These are phyloP conservation scores for Curvularia sp. DNA, from an alignment of 2,329 filamentous ascomycete species.

Conservation along the genomic window DNA sequence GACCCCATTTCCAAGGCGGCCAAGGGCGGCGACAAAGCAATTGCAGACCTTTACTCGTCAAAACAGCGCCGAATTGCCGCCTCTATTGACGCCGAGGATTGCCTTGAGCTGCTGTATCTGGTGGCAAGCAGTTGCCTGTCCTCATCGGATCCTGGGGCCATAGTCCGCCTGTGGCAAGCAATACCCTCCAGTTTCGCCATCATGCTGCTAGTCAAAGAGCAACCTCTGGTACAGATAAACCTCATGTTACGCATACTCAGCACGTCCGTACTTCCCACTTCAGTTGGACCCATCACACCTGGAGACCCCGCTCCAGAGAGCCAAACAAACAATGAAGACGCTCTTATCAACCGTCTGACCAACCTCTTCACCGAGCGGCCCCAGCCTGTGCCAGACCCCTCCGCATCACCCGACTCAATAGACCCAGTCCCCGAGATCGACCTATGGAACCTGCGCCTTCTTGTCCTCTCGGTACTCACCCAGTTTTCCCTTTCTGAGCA, in stretches of 20 bases:
- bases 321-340: constrained; percentile 50
- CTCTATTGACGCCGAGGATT: constrained; percentile 68
- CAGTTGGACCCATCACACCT: constrained; percentile 69
- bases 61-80: constrained; percentile 57
- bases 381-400: constrained; percentile 38
- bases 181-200: constrained; percentile 72
- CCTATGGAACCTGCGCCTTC: constrained; percentile 56
- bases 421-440: constrained; percentile 36
- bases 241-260: constrained; percentile 70
- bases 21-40: constrained; percentile 36
- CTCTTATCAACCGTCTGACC: constrained; percentile 68
- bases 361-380: constrained; percentile 67
- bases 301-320: constrained; percentile 52
- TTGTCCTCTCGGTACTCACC: constrained; percentile 57
- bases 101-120: constrained; percentile 71
- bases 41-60: constrained; percentile 44
- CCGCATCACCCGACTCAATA: not conserved
- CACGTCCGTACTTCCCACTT: constrained; percentile 68
- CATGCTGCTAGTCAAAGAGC: constrained; percentile 71
- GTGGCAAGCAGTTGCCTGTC: constrained; percentile 66
- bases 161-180: constrained; percentile 68
- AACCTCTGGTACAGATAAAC: constrained; percentile 68
- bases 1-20: constrained; percentile 54
- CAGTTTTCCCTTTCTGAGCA: constrained; percentile 66
- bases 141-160: constrained; percentile 47